phyloP scores from a whole-genome alignment of 805 yeast species.

The Starmerella riodocensis region DNA sequence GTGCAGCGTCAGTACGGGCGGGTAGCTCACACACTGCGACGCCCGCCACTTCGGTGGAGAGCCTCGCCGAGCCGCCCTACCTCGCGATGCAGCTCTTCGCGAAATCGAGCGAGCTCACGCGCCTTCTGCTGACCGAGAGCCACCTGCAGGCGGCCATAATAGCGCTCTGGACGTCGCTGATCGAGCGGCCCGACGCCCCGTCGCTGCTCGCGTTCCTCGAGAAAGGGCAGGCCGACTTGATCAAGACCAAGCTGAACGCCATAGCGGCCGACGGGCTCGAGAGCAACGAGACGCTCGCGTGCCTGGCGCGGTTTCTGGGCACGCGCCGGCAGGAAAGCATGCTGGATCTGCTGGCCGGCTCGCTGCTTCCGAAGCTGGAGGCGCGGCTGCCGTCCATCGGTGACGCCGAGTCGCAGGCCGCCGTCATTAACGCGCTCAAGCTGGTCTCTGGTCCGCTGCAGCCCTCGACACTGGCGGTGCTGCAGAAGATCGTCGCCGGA shows the following conservation, averaged over 20 bases:
- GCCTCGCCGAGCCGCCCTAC: constrained; percentile 32
- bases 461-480: constrained; percentile 1
- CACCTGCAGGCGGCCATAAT: constrained; percentile 40
- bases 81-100: constrained; percentile 51
- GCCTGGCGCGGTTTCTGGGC: constrained; percentile 13
- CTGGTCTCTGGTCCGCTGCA: constrained; percentile 2
- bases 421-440: constrained; percentile 13
- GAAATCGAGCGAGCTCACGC: constrained; percentile 43
- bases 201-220: constrained; percentile 76
- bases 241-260: constrained; percentile 45
- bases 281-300: constrained; percentile 8
- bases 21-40: too few species aligned
- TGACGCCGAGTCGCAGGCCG: constrained; percentile 6
- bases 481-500: too few species aligned
- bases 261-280: constrained; percentile 43
- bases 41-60: constrained; percentile 35
- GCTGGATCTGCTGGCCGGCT: constrained; percentile 24
- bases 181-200: constrained; percentile 39
- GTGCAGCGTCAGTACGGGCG: background rate
- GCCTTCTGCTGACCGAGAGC: constrained; percentile 40
- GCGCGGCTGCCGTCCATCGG: constrained; percentile 5
- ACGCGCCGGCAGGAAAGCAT: constrained; percentile 29
- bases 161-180: constrained; percentile 26
- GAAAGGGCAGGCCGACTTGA: constrained; percentile 41
- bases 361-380: constrained; percentile 10